These are phyloP conservation scores for Talaromyces albobiverticillius DNA, from an alignment of 2,329 filamentous ascomycete species.

Conservation along the genomic window DNA sequence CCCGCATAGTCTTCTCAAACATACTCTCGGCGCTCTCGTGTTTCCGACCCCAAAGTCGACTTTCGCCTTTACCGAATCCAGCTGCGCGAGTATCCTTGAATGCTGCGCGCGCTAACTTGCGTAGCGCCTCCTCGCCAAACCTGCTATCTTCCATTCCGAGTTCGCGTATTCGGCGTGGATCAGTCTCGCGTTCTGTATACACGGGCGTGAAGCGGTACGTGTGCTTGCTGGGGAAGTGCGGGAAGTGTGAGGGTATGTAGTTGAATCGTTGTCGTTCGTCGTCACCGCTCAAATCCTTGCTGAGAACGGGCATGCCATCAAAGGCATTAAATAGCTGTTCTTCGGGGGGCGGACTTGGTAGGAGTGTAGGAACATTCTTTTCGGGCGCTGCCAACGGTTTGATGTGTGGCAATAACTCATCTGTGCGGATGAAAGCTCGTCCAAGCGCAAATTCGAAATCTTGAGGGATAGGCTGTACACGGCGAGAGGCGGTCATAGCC, in stretches of 20 bases:
- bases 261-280: conserved; percentile 45
- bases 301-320: conserved; percentile 45
- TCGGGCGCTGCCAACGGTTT: conserved; percentile 19
- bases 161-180: conserved; percentile 60
- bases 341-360: conserved; percentile 41
- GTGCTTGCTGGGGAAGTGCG: conserved; percentile 61
- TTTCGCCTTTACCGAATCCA: conserved; percentile 38
- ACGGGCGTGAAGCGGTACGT: conserved; percentile 62
- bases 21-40: conserved; percentile 46
- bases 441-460: conserved; percentile 55
- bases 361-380: conserved; percentile 27
- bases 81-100: conserved; percentile 41
- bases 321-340: conserved; percentile 29
- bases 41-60: conserved; percentile 37
- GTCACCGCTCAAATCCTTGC: conserved; percentile 49
- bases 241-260: conserved; percentile 61
- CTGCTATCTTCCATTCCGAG: conserved; percentile 64
- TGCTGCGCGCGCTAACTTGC: conserved; percentile 56
- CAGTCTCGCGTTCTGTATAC: conserved; percentile 57
- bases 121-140: conserved; percentile 62
- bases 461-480: conserved; percentile 54
- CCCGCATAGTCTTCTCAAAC: conserved; percentile 57
- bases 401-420: conserved; percentile 34
- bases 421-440: conserved; percentile 25
- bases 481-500: conserved; percentile 58